Evolutionary conservation across 345 rosid species (phyloP), one percentile per base, ranked within the genome.

Genomic region (Arabidopsis thaliana): DNA sequence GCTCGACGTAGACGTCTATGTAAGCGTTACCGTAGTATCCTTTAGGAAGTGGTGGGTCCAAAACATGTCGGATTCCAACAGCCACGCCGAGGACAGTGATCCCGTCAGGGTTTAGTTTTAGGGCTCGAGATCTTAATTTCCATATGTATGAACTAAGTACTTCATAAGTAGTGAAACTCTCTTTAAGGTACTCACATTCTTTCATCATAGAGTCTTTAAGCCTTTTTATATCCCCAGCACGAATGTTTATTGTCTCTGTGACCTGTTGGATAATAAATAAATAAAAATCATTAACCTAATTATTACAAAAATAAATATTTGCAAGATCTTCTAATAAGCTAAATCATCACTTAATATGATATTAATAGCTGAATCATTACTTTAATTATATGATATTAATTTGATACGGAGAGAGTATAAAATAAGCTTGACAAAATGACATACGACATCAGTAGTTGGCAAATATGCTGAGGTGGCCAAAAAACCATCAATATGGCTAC

Each of bases 21-120:
- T 78, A 83, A 0, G 85, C 83, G 51, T 85, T 85, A 7, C 85
- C 86, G 13, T 85, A 85, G 59, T 65, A 80, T 8, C 87, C 85
- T 11, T 73, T 37, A 1, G 87, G 85, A 66, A 83, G 72, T 7
- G 80, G 77, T 8, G 85, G 84, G 3, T 82, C 70, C 6, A 85
- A 32, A 30, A 32, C 75, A 20, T 37, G 72, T 52, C 84, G 66
- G 32, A 83, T 69, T 20, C 84, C 83, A n/a, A 76, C 81, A 22
- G 83, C 52, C 24, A 83, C 24, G 25, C 59, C 69, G 4, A 76
- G 57, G 40, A 69, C 14, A 10, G 80, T 83, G 57, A 63, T 65
- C 25, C 80, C 83, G 20, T 83, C 77, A 23, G 68, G 77, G 72
- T 82, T 76, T 30, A 83, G 41, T 8, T 80, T 78, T 28, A 85